phyloP scores from a whole-genome alignment of 192 early-diverging fungal genomes.

The Coemansia sp. region DNA sequence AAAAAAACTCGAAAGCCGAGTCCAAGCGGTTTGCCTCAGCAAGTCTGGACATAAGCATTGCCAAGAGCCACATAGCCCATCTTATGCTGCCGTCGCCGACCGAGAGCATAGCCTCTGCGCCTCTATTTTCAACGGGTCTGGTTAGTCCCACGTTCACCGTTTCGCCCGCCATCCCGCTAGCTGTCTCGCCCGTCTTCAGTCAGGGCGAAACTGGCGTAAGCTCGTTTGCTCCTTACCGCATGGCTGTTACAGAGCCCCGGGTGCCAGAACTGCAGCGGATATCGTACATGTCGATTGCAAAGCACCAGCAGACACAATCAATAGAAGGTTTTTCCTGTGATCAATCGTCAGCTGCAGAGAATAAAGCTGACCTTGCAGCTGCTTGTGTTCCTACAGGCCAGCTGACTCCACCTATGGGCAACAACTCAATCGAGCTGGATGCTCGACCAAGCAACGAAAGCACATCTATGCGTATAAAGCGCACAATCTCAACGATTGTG shows the following conservation, averaged over 20 bases:
- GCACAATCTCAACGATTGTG: slow-evolving; percentile 47
- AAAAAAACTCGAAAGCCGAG: not conserved
- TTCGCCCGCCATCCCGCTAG: slow-evolving; percentile 8
- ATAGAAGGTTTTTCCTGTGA: not conserved
- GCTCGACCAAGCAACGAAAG: slow-evolving; percentile 3
- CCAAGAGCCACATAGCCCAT: not conserved
- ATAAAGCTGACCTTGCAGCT: not conserved
- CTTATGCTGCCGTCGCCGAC: slow-evolving; percentile 11
- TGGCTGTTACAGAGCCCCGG: slow-evolving; percentile 35
- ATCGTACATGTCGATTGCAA: slow-evolving; percentile 11
- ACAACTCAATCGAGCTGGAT: slow-evolving; percentile 30
- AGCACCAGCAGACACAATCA: slow-evolving; percentile 8
- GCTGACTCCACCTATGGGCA: slow-evolving; percentile 23
- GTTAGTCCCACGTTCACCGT: slow-evolving; percentile 32
- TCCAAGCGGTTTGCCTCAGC: not conserved
- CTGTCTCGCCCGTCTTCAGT: slow-evolving; percentile 14
- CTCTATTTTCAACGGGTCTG: not conserved
- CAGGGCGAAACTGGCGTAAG: not conserved
- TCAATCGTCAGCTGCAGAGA: not conserved
- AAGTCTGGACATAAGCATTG: not conserved
- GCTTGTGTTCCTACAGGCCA: slow-evolving; percentile 9
- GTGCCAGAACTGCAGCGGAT: slow-evolving; percentile 38
- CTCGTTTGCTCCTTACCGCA: slow-evolving; percentile 42
- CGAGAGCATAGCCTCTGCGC: not conserved
- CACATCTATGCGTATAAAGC: slow-evolving; percentile 34